Evolutionary conservation across 164 flowering plant species (phyloP).

Genomic region (Vitis rupestris): DNA sequence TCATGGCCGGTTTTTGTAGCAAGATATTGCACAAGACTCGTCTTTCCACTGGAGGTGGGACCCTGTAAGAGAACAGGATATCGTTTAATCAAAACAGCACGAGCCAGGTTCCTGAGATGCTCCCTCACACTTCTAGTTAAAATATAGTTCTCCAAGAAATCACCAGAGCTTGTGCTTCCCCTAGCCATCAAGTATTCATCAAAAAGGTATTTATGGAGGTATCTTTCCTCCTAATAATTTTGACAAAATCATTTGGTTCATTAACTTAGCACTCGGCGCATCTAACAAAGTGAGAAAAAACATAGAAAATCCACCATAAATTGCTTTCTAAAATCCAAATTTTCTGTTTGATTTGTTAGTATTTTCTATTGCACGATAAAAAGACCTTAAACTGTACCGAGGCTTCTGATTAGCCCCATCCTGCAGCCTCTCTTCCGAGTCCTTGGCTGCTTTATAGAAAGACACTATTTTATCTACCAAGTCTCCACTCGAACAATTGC

Average conservation of each 20-base stretch:
- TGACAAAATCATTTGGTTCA: conserved; percentile 52
- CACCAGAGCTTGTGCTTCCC: conserved; percentile 19
- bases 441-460: conserved; percentile 79
- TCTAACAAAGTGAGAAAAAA: conserved; percentile 82
- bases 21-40: conserved; percentile 92
- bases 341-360: conserved; percentile 48
- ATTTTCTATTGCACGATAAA: conserved; percentile 85
- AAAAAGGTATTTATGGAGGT: conserved; percentile 41
- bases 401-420: conserved; percentile 99
- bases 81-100: conserved; percentile 68
- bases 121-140: conserved; percentile 64
- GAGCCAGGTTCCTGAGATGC: conserved; percentile 70
- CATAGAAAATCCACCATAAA: conserved; percentile 96
- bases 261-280: conserved; percentile 62
- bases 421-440: conserved; percentile 76
- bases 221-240: conserved; percentile 39
- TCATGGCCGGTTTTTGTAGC: conserved; percentile 80
- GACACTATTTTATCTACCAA: conserved; percentile 46
- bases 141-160: conserved; percentile 51
- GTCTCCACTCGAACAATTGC: conserved; percentile 24
- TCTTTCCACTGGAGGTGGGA: conserved; percentile 99
- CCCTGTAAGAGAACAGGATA: conserved; percentile 98
- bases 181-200: conserved; percentile 32
- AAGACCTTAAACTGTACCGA: conserved; percentile 91
- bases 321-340: conserved; percentile 59